These are phyloP conservation scores for Carex cristatella DNA, from an alignment of 176 grass and related monocot species.

Conservation along the genomic window DNA sequence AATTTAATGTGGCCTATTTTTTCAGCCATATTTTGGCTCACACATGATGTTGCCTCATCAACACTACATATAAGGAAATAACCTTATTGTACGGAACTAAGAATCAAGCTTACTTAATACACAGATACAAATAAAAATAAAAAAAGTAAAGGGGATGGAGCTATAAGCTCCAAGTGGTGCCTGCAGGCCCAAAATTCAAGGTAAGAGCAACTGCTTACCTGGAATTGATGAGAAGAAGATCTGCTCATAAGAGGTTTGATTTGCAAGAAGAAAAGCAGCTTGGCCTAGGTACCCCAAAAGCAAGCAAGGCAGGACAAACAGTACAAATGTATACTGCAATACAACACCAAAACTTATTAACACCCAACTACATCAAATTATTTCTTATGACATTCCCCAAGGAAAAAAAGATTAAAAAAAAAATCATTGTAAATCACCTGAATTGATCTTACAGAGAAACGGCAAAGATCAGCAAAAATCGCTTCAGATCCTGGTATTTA, in stretches of 20 bases:
- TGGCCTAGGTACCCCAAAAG: slow-evolving; percentile 90
- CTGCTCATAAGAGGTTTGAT: slow-evolving; percentile 45
- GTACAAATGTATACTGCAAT: slow-evolving; percentile 74
- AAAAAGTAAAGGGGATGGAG: background rate
- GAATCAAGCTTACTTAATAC: background rate
- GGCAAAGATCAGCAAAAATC: slow-evolving; percentile 95
- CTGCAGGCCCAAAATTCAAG: background rate
- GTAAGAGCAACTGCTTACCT: slow-evolving; percentile 38
- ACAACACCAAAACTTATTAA: slow-evolving; percentile 20
- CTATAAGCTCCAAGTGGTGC: background rate
- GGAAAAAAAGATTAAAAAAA: slow-evolving; percentile 10
- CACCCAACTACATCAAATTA: background rate
- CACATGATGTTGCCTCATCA: background rate
- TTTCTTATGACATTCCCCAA: slow-evolving; percentile 7
- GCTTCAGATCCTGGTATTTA: slow-evolving; percentile 80
- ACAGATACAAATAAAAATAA: slow-evolving; percentile 4
- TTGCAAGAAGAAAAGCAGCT: slow-evolving; percentile 89
- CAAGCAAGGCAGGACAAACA: slow-evolving; percentile 93
- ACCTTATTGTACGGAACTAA: background rate
- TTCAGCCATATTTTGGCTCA: background rate
- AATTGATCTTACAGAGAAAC: slow-evolving; percentile 90
- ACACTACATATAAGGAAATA: background rate
- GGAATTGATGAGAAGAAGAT: slow-evolving; percentile 93
- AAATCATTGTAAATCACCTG: slow-evolving; percentile 47
- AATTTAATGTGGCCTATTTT: background rate